phyloP scores from a whole-genome alignment of 352 stramenopile genomes.

The Albugo laibachii region DNA sequence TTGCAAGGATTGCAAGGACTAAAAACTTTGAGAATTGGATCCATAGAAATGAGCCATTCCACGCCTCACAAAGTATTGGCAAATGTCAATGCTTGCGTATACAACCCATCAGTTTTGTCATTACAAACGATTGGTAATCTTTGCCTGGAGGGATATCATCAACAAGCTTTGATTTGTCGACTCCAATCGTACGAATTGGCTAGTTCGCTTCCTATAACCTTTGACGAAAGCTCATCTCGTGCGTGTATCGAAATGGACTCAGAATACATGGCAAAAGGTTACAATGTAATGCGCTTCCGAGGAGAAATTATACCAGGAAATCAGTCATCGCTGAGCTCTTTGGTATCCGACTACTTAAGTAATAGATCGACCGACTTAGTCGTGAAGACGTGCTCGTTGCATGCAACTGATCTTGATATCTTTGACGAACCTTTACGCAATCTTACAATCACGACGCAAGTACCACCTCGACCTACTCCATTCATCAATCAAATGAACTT shows the following conservation, averaged over 20 bases:
- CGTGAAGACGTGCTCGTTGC: constrained; percentile 33
- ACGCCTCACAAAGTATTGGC: constrained; percentile 33
- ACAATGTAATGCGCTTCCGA: constrained; percentile 46
- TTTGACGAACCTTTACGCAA: constrained; percentile 58
- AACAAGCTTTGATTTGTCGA: constrained; percentile 10
- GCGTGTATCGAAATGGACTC: constrained; percentile 14
- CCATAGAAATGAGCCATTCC: constrained; percentile 39
- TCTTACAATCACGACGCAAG: constrained; percentile 28
- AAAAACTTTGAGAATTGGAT: constrained; percentile 32
- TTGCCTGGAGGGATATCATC: constrained; percentile 28
- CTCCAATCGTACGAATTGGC: constrained; percentile 15
- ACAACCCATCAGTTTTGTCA: constrained; percentile 55
- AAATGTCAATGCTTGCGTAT: constrained; percentile 60
- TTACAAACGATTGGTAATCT: constrained; percentile 38
- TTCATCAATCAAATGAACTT: constrained; percentile 49
- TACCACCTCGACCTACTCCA: constrained; percentile 38
- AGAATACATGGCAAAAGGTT: constrained; percentile 20
- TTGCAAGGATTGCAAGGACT: constrained; percentile 45
- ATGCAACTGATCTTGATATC: constrained; percentile 38
- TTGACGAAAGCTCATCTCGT: constrained; percentile 27
- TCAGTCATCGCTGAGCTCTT: constrained; percentile 32
- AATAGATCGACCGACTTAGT: constrained; percentile 26
- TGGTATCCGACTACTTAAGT: constrained; percentile 68
- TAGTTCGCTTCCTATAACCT: constrained; percentile 15
- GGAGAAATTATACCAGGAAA: constrained; percentile 45